Evolutionary conservation across 2,329 filamentous ascomycete species (phyloP), one percentile per base, ranked within the genome.

Genomic region (Fusarium sambucinum): DNA sequence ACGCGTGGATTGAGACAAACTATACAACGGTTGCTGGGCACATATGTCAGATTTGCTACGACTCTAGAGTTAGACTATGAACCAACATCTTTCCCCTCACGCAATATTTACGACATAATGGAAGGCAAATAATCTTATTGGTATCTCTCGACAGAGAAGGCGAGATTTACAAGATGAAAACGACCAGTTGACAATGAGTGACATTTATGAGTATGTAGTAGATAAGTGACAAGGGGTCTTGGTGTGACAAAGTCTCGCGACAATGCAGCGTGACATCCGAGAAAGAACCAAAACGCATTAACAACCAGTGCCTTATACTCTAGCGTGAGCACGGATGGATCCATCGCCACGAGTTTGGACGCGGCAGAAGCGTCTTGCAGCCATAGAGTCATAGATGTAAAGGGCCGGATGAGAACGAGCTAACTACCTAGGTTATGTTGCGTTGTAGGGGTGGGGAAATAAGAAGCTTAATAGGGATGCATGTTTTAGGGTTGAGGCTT

Each of bases 391-490:
- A 32, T 47, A 37, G 41, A 53, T 54, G 33, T 35, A 47, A 59
- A 50, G 48, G 51, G 44, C 33, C 51, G 13, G 32, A 44, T 63
- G 57, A 35, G 38, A 58, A 44, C 50, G 25, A 47, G 54, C 48
- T 48, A 48, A 40, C 50, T 33, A 47, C 51, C 41, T 48, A 35
- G 30, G 21, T 16, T 45, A 48, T 21, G 17, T 6, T 35, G 38
- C 47, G 45, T 29, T 37, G 32, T 46, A 50, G 37, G 37, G 47
- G 61, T 59, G 59, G 48, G 58, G 58, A 61, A 61, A 56, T 33
- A 66, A 69, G 64, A 71, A 71, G 68, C 68, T 69, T 71, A 68
- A 71, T 37, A 55, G 61, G 38, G 50, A 70, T 70, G 68, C 63
- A 70, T 65, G 67, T 54, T 66, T 70, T 69, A 59, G 63, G 30